Base-by-base conservation (phyloP, 371 early-diverging fungal species). In the Syncephalastrum contaminatum region DNA sequence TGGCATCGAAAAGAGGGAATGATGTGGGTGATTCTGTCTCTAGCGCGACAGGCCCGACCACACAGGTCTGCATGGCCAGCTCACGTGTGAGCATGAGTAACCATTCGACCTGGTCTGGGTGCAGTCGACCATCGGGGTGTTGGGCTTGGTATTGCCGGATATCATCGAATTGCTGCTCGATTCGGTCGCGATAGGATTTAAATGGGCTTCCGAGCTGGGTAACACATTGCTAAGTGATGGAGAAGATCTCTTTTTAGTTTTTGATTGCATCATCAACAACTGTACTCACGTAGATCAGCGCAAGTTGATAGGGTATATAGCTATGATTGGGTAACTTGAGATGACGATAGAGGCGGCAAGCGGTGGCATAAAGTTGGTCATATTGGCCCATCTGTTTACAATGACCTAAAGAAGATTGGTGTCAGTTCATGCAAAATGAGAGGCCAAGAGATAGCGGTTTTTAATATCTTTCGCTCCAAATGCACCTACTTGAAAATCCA, bases 271-370 rank as follows among this genome's bases (percentile, higher is more conserved):
- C 10, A 1, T 10, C 10, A 8, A 14, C 20, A 13, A 36, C 42
- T 12, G 21, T 16, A 54, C 73, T 53, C 63, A 77, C 82, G 59
- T 77, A 83, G 24, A 82, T 63, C n/a, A 83, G 54, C 14, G 81
- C 84, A 10, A 80, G 56, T 48, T 82, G 84, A 53, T 83, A 81
- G 15, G 84, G 82, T 22, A 83, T 72, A 51, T 80, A 83, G 51
- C 73, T 75, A 59, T 83, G 82, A 43, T 80, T 76, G 6, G 64
- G 52, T 16, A 82, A 59, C 22, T 57, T 46, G 8, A 80, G 44
- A 40, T 76, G 77, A 30, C 74, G 66, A 51, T 74, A 69, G 12
- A 83, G 67, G 51, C 82, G 84, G 40, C 75, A 48, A 1, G 84
- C 69, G 10, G 75, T 69, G 10, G 80, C 69, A 14, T 77, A 77